phyloP scores from a whole-genome alignment of 192 early-diverging fungal genomes.

The Piromyces sp. region DNA sequence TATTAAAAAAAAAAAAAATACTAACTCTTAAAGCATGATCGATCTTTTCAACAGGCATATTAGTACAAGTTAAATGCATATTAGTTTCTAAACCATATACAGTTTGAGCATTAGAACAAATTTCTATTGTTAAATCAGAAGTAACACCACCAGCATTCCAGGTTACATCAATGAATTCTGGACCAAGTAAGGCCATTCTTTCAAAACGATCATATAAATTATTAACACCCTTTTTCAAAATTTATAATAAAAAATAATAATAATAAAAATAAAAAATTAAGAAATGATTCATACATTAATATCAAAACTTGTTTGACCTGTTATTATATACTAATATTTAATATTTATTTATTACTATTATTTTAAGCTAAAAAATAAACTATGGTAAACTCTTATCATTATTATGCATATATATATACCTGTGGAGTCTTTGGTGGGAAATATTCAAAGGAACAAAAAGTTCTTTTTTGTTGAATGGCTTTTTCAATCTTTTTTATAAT shows the following conservation, averaged over 20 bases:
- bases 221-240: constrained; percentile 59
- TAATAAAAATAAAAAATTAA: too few relatives aligned
- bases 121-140: constrained; percentile 74
- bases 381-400: too few relatives aligned
- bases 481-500: constrained; percentile 25
- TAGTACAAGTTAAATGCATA: constrained; percentile 98
- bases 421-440: constrained; percentile 88
- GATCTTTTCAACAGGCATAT: constrained; percentile 81
- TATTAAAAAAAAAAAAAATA: too few relatives aligned
- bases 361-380: too few relatives aligned
- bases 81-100: constrained; percentile 87
- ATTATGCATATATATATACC: too few relatives aligned
- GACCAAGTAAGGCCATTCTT: constrained; percentile 83
- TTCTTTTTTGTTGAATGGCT: constrained; percentile 5
- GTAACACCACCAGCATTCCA: constrained; percentile 89
- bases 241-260: too few relatives aligned
- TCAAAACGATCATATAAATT: constrained; percentile 96
- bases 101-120: constrained; percentile 72
- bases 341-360: not conserved
- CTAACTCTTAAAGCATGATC: constrained; percentile 24
- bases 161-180: constrained; percentile 89
- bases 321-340: not conserved
- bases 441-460: constrained; percentile 58
- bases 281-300: too few relatives aligned
- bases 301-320: too few relatives aligned